Evolutionary conservation across 2,329 filamentous ascomycete genomes (phyloP).

Genomic region (Microsporum ferrugineum): DNA sequence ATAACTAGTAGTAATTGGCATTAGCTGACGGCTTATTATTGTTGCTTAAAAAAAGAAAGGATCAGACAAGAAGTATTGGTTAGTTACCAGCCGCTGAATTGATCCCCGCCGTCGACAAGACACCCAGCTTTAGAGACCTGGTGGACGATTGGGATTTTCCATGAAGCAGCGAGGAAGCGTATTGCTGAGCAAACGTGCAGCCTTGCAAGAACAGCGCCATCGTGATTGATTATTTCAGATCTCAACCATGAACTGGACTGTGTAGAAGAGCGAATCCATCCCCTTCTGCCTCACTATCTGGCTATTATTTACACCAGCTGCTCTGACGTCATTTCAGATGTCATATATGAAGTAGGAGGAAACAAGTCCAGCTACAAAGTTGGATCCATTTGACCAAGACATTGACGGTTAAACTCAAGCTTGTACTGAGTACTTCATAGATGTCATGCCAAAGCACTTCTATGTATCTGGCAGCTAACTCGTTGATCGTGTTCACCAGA

Average conservation of each 20-base stretch:
- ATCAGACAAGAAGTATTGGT: not conserved
- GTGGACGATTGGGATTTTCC: slow-evolving; percentile 6
- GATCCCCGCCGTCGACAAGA: slow-evolving; percentile 8
- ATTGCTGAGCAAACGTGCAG: slow-evolving; percentile 9
- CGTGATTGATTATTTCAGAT: not conserved
- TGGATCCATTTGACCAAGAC: too few relatives aligned
- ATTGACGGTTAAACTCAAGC: too few relatives aligned
- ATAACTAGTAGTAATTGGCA: slow-evolving; percentile 19
- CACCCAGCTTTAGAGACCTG: slow-evolving; percentile 10
- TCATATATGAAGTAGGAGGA: too few relatives aligned
- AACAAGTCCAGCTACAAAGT: too few relatives aligned
- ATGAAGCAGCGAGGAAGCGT: slow-evolving; percentile 8
- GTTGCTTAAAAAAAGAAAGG: not conserved
- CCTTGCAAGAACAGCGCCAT: not conserved
- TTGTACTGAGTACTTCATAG: too few relatives aligned
- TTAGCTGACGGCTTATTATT: not conserved
- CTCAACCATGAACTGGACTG: not conserved
- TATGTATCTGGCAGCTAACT: too few relatives aligned
- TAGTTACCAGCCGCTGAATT: slow-evolving; percentile 9
- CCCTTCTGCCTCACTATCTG: not conserved
- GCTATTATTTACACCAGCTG: too few relatives aligned
- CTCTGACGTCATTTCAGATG: too few relatives aligned
- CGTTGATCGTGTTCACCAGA: too few relatives aligned
- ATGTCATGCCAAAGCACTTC: too few relatives aligned
- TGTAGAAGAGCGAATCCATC: not conserved